Base-by-base conservation (phyloP, 495 filamentous ascomycete species). In the Aspergillus leporis region DNA sequence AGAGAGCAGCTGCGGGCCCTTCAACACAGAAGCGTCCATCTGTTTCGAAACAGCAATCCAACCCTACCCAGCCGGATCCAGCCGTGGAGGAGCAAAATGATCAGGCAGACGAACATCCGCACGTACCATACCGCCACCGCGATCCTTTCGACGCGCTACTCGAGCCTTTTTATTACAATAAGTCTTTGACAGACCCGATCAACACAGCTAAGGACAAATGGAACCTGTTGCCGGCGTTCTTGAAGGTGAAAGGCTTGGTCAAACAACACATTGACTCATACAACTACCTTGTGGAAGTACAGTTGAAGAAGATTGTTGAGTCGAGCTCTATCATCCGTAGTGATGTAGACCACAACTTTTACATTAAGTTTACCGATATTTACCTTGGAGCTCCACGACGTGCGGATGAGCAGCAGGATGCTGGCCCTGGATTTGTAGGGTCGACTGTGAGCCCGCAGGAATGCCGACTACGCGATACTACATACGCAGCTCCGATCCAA, bases 181-280 rank as follows among this genome's bases (percentile, higher is more conserved):
- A 98, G 70, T 87, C 85, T 52, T 76, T 98, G 53, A 96, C 91
- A 0, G 94, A 97, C 60, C 90, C 93, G 0, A 96, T 99, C 66
- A 85, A 90, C 40, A 96, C 95, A n/a, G 92, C 88, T 3, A 81
- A 81, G 60, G 93, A 98, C 75, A 98, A 98, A 80, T 97, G 91
- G 86, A 97, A 97, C 68, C 78, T 99, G 23, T 78, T 99, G 18
- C 95, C 94, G 0, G 93, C 94, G 4, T 99, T 98, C 68, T 79
- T 99, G 50, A 97, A 97, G 69, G 92, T 97, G 65, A 99, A 99
- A 72, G 94, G 92, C 38, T 74, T 97, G 56, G 91, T 96, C 48
- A 96, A 96, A 74, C 92, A 97, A 73, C 94, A 99, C 72, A 93
- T 98, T 73, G 95, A 99, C 75, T 98, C 94, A 31, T 99, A 90